A percentile compares a stretch with the other conserved stretches of the same genome.
phyloP scores from a whole-genome alignment of 345 rosid species.

The Geranium rotundifolium region DNA sequence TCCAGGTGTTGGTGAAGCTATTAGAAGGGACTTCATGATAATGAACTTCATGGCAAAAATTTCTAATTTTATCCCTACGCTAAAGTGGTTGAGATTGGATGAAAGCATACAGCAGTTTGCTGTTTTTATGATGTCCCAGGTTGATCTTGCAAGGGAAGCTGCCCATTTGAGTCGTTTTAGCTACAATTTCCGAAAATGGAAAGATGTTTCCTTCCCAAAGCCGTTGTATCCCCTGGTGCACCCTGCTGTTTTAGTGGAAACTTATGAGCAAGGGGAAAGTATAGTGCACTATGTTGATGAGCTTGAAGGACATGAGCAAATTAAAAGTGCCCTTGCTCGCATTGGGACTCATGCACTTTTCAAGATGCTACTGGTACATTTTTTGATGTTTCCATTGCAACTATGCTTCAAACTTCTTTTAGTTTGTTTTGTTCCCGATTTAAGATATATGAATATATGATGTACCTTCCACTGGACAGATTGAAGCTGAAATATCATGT shows the following conservation, averaged over 20 bases:
- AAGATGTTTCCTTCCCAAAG: slow-evolving; percentile 40
- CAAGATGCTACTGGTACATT: slow-evolving; percentile 34
- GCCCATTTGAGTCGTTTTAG: slow-evolving; percentile 40
- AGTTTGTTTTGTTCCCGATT: neutral
- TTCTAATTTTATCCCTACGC: slow-evolving; percentile 23
- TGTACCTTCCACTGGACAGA: neutral
- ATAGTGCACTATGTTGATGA: slow-evolving; percentile 34
- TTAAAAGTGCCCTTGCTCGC: slow-evolving; percentile 35
- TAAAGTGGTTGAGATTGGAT: slow-evolving; percentile 41
- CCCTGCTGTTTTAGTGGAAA: slow-evolving; percentile 41
- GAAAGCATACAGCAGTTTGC: slow-evolving; percentile 38
- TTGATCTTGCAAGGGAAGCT: slow-evolving; percentile 43
- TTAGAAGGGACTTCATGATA: slow-evolving; percentile 33
- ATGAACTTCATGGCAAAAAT: slow-evolving; percentile 26
- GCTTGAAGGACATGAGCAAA: slow-evolving; percentile 22
- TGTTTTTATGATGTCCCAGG: slow-evolving; percentile 45
- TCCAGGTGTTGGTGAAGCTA: slow-evolving; percentile 40
- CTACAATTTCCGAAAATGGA: slow-evolving; percentile 39
- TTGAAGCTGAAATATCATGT: neutral
- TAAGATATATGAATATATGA: neutral
- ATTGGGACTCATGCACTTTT: slow-evolving; percentile 43
- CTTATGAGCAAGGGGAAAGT: slow-evolving; percentile 36
- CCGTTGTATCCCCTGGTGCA: slow-evolving; percentile 38
- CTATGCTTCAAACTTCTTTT: neutral
- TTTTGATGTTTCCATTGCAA: neutral